These are phyloP conservation scores for Cnidoscolus chayamansa DNA, from an alignment of 441 rosid genomes.

Conservation along the genomic window DNA sequence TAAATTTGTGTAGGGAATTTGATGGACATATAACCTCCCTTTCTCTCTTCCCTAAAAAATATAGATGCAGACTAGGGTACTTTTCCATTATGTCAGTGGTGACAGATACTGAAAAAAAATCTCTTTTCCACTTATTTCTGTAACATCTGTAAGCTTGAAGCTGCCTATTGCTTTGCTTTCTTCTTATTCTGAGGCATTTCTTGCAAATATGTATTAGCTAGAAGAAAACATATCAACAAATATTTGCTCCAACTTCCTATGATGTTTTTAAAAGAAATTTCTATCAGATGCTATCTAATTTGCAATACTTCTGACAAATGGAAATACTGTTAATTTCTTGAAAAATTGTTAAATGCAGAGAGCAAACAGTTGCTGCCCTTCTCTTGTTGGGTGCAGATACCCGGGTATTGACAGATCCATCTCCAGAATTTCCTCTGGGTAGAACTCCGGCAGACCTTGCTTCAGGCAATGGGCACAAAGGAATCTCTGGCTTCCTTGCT, in stretches of 20 bases:
- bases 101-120: not conserved
- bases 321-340: not conserved
- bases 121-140: not conserved
- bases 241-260: not conserved
- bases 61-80: not conserved
- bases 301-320: not conserved
- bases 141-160: not conserved
- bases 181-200: not conserved
- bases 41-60: not conserved
- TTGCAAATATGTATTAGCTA: not conserved
- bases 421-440: conserved; percentile 65
- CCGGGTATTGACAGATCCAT: conserved; percentile 77
- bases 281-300: not conserved
- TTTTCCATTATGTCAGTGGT: not conserved
- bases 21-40: too few relatives aligned
- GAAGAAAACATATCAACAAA: not conserved
- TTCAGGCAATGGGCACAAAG: conserved; percentile 81
- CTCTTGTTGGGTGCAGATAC: conserved; percentile 74
- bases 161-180: not conserved
- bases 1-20: not conserved
- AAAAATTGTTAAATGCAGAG: conserved; percentile 45
- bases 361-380: conserved; percentile 73
- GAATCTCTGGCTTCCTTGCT: conserved; percentile 94
- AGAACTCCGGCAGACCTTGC: conserved; percentile 93
- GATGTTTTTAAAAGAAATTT: not conserved